A percentile compares a stretch with the other conserved stretches of the same genome.
phyloP scores from a whole-genome alignment of 2,329 filamentous ascomycete species.

The Mycosphaerelloides madeirae region DNA sequence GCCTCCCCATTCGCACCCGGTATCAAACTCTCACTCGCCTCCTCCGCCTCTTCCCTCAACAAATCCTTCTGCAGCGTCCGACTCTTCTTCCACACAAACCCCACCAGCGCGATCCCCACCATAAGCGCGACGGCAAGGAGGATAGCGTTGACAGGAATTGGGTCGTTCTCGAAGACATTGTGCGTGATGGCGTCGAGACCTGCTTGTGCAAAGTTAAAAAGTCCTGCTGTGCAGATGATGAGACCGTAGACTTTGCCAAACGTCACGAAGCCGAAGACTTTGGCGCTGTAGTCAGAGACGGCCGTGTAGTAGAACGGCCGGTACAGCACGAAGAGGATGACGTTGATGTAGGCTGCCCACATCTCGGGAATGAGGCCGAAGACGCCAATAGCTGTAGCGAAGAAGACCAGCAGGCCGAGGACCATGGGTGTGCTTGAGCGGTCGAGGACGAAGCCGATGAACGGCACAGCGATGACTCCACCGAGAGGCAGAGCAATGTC shows the following conservation, averaged over 20 bases:
- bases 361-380: constrained; percentile 68
- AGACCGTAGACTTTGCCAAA: constrained; percentile 93
- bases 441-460: constrained; percentile 77
- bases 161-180: constrained; percentile 64
- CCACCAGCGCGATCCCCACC: constrained; percentile 62
- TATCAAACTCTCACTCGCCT: constrained; percentile 37
- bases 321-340: constrained; percentile 76
- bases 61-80: constrained; percentile 38
- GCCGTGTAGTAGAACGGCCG: constrained; percentile 88
- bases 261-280: constrained; percentile 86
- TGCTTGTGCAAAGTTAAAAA: constrained; percentile 79
- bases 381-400: constrained; percentile 70
- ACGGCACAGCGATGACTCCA: constrained; percentile 77
- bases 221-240: constrained; percentile 77
- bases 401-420: constrained; percentile 62
- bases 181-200: constrained; percentile 76
- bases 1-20: constrained; percentile 29
- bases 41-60: constrained; percentile 43
- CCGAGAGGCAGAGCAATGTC: constrained; percentile 80
- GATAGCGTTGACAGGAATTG: constrained; percentile 70
- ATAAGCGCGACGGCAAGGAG: constrained; percentile 58
- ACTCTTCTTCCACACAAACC: constrained; percentile 57
- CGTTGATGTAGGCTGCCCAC: constrained; percentile 70
- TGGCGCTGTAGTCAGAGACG: constrained; percentile 81
- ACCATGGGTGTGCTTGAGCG: constrained; percentile 68